Base-by-base conservation (phyloP, 1,139 yeast genomes). In the Candida freyschussii region DNA sequence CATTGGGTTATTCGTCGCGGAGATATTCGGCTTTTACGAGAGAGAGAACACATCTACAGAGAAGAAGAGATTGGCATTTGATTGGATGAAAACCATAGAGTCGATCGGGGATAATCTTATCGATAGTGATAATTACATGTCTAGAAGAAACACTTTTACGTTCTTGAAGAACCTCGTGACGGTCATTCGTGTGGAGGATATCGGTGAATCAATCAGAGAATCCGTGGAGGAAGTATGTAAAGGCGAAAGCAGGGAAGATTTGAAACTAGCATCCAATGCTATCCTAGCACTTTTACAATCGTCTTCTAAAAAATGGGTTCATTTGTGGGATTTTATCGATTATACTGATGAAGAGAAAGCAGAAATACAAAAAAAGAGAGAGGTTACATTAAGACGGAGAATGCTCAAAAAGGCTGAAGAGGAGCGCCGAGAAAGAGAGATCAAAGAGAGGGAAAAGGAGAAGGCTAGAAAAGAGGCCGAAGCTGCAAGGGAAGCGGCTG, bases 121-220 rank as follows among this genome's bases (percentile, higher is more conserved):
- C 10, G 62, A 85, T 28, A 70, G 75, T 13, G 64, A 66, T 1
- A 83, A 81, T 39, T 89, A 87, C 52, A 82, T 85, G 77, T 78
- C 85, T 4, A 71, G 94, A 33, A 73, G 91, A 41, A 89, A 87
- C 56, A 73, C 86, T 3, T 83, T 89, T 40, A 81, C 84, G 3
- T 75, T 86, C 47, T 63, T 89, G 60, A 85, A 81, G 52, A 78
- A 77, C 45, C 60, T 81, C 40, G 60, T 82, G 20, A 69, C 72
- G 2, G 69, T 72, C 7, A 85, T 78, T 52, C 96, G 96, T 0
- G 73, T 85, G 17, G 78, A 76, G 34, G 76, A 72, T 24, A 93
- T 84, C 37, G 80, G 91, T 27, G 76, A 75, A 39, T 32, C 22
- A 7, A 7, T 40, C 7, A 36, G 30, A 12, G 44, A 54, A 9